Evolutionary conservation across 257 asterid species (phyloP).

Genomic region (Agastache rugosa): DNA sequence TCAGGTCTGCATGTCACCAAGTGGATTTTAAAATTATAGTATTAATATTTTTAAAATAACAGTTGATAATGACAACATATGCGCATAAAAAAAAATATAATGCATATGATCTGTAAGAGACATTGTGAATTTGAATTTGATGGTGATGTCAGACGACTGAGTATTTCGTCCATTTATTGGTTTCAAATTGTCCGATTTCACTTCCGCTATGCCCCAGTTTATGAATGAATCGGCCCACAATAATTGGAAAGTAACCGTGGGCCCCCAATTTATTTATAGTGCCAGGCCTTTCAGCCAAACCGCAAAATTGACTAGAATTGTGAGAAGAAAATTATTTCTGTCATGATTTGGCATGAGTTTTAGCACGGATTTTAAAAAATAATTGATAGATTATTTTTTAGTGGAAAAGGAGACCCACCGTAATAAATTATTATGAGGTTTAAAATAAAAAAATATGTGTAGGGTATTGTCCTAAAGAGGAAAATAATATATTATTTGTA

Average conservation of each 20-base stretch:
- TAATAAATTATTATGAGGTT: too few relatives aligned
- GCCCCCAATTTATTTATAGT: neutral
- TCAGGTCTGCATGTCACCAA: neutral
- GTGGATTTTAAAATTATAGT: neutral
- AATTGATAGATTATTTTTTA: too few relatives aligned
- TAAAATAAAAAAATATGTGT: too few relatives aligned
- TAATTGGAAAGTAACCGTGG: neutral
- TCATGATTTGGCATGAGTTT: too few relatives aligned
- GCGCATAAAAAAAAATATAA: neutral
- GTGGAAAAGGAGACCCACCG: too few relatives aligned
- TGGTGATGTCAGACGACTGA: neutral
- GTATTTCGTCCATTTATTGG: neutral
- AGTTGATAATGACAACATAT: neutral
- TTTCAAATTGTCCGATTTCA: neutral
- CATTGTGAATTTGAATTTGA: neutral
- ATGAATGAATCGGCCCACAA: conserved; percentile 25
- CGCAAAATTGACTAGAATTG: neutral
- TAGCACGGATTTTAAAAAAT: too few relatives aligned
- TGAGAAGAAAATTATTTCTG: too few relatives aligned
- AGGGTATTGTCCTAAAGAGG: too few relatives aligned
- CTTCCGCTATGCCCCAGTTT: conserved; percentile 22
- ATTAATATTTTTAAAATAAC: neutral
- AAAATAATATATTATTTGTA: too few relatives aligned
- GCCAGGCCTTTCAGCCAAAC: neutral
- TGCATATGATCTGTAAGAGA: neutral